These are phyloP conservation scores for Byssothecium circinans DNA, from an alignment of 2,329 filamentous ascomycete species.

Conservation along the genomic window DNA sequence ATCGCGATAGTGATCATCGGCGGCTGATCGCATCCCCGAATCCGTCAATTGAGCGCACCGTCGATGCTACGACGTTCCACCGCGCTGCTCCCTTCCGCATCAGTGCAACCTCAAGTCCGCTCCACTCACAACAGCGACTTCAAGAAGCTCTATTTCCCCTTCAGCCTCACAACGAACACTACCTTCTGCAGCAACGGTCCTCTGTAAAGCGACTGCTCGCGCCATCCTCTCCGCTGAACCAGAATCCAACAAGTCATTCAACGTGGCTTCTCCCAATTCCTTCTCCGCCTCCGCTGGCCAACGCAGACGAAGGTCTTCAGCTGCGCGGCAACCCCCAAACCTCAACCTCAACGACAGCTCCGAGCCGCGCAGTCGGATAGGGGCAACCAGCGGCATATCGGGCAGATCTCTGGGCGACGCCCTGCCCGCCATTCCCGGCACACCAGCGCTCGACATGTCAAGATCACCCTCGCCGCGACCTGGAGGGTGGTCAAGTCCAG, in stretches of 20 bases:
- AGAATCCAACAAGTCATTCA: conserved; percentile 29
- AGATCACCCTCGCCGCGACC: conserved; percentile 84
- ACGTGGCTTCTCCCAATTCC: conserved; percentile 44
- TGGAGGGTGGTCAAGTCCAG: conserved; percentile 87
- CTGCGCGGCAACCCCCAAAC: conserved; percentile 39
- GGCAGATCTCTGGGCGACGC: conserved; percentile 35
- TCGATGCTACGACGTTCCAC: conserved; percentile 3
- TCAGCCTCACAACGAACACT: conserved; percentile 10
- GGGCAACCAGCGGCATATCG: conserved; percentile 37
- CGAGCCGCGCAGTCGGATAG: conserved; percentile 29
- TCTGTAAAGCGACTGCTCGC: conserved; percentile 8
- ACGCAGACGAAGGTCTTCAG: conserved; percentile 46
- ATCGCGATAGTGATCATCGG: neutral
- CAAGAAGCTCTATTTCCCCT: conserved; percentile 2
- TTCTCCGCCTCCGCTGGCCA: conserved; percentile 43
- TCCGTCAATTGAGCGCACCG: neutral
- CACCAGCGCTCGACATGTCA: conserved; percentile 63
- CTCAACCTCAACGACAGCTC: conserved; percentile 33
- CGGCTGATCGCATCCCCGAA: neutral
- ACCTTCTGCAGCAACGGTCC: conserved; percentile 3
- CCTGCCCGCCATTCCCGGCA: conserved; percentile 44
- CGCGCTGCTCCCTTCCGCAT: conserved; percentile 2
- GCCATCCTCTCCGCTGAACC: conserved; percentile 13
- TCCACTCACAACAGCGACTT: neutral
- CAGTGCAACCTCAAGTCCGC: conserved; percentile 1